Evolutionary conservation across 805 yeast genomes (phyloP), one percentile per base, ranked within the genome.

Genomic region (Starmerella gropengiesseri): DNA sequence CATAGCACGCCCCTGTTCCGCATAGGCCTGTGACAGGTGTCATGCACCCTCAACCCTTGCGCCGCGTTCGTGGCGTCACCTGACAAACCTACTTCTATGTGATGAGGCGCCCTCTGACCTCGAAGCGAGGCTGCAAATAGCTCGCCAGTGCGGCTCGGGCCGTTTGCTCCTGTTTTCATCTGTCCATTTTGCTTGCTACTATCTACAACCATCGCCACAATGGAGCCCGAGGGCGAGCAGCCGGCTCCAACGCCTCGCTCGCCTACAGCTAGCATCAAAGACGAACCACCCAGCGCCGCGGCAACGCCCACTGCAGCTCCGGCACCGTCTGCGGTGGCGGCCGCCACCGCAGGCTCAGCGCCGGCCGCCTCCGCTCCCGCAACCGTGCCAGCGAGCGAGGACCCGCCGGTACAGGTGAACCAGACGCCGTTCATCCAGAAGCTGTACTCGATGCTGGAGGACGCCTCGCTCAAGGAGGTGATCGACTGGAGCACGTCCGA

Each of bases 401-500:
- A 18, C 11, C 43, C 43, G 4, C 49, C 47, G 7, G 46, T 48
- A 14, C 56, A 62, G 37, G 65, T 66, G 33, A 67, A 65, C 44
- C 74, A 74, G 51, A 68, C 77, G 1, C 75, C 77, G 5, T 89
- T 89, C 64, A 82, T 87, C 46, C 95, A 87, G 62, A 89, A 89
- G 59, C 71, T 89, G 20, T 87, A 83, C 67, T 53, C 80, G 49
- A 89, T 89, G 93, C 70, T 89, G 37, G 94, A 87, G 54, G 95
- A 89, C 57, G 66, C 67, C 2, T 62, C 72, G 22, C 65, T 89
- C 26, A 65, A 73, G 44, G 91, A 81, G 56, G 68, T 89, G 29
- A 89, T 89, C 19, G 78, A 89, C 77, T 89, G 97, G 96, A 63
- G 84, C 1, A 68, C 74, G 9, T 55, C 75, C 9, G 73, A 74